A percentile compares a stretch with the other conserved stretches of the same genome.
Evolutionary conservation across 192 early-diverging fungal species (phyloP).

Genomic region (Backusella psychrophila): DNA sequence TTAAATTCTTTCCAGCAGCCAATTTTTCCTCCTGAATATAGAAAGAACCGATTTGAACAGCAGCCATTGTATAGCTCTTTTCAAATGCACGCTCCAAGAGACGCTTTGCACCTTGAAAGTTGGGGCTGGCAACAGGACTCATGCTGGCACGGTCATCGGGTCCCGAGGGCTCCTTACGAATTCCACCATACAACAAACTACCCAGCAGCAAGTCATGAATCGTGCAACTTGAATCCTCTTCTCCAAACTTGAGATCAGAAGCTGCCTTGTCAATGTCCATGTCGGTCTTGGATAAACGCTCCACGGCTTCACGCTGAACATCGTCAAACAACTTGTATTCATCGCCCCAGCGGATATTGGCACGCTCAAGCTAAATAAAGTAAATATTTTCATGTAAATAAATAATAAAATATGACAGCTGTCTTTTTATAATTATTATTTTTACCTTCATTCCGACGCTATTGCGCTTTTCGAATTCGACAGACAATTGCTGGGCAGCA

Average conservation of each 20-base stretch:
- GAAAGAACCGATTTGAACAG: constrained; percentile 49
- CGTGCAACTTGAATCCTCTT: constrained; percentile 27
- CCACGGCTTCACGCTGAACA: constrained; percentile 47
- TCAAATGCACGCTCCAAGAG: constrained; percentile 48
- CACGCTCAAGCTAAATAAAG: constrained; percentile 38
- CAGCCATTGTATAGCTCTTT: constrained; percentile 50
- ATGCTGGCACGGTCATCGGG: constrained; percentile 34
- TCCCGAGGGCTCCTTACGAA: constrained; percentile 32
- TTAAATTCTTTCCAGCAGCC: constrained; percentile 43
- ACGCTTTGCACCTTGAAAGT: constrained; percentile 45
- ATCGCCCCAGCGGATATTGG: constrained; percentile 29
- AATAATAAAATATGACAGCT: constrained; percentile 5
- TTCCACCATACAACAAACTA: constrained; percentile 43
- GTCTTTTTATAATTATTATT: too few species aligned
- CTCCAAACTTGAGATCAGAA: constrained; percentile 31
- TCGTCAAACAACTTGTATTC: constrained; percentile 44
- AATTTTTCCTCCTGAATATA: constrained; percentile 48
- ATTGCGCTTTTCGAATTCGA: constrained; percentile 47
- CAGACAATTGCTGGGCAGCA: constrained; percentile 42
- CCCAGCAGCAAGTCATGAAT: constrained; percentile 45
- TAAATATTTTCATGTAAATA: constrained; percentile 2
- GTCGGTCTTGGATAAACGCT: constrained; percentile 34
- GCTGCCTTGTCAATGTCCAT: constrained; percentile 48
- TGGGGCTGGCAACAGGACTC: constrained; percentile 42
- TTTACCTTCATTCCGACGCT: constrained; percentile 41